These are phyloP conservation scores for Paulinella micropora DNA, from an alignment of 78 protist species.

Conservation along the genomic window DNA sequence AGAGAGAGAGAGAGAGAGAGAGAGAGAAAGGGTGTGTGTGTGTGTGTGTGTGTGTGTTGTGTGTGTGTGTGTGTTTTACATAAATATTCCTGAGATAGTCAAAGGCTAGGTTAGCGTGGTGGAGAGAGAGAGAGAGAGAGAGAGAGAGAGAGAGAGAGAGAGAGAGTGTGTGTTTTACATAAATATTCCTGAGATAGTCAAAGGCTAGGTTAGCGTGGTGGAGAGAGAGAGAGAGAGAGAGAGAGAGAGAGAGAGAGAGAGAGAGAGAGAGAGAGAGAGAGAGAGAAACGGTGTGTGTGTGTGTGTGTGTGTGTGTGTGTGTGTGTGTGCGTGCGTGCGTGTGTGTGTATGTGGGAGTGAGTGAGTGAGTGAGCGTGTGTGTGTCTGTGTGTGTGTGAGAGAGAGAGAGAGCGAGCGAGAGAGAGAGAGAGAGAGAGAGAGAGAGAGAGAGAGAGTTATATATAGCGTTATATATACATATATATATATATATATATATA, in stretches of 20 bases:
- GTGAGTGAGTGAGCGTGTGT: neutral
- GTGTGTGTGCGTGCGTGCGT: neutral
- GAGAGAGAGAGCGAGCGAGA: neutral
- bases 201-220: no score
- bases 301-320: neutral
- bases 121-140: no score
- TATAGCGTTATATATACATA: neutral
- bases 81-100: no score
- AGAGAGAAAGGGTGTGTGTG: no score
- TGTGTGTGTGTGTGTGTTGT: no score
- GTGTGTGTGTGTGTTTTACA: no score
- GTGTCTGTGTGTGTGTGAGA: neutral
- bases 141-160: no score
- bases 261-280: neutral
- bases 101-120: no score
- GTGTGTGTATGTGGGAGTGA: neutral
- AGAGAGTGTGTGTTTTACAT: no score
- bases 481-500: neutral
- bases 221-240: no score
- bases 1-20: no score
- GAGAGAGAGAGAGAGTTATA: conserved; percentile 17
- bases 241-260: neutral
- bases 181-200: no score
- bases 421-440: conserved; percentile 5
- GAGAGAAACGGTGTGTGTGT: neutral